phyloP scores from a whole-genome alignment of 345 rosid genomes.

The Ricinus communis region DNA sequence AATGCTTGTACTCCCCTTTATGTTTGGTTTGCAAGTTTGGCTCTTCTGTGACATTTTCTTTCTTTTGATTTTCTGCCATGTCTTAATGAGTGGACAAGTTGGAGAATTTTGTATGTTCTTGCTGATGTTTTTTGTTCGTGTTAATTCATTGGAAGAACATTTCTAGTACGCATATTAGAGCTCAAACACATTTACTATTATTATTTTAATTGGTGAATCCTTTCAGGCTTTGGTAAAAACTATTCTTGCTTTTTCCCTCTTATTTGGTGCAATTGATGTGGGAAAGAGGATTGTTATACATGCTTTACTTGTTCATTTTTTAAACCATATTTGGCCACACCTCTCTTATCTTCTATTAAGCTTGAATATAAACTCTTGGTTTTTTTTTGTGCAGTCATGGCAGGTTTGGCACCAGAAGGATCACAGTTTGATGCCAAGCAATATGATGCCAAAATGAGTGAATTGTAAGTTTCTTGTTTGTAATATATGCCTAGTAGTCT shows the following conservation, averaged over 20 bases:
- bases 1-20: slow-evolving; percentile 41
- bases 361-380: background rate
- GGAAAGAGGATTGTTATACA: too few species aligned
- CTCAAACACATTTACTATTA: too few species aligned
- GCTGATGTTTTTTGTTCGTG: background rate
- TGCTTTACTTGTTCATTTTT: background rate
- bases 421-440: slow-evolving; percentile 71
- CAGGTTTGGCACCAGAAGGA: slow-evolving; percentile 69
- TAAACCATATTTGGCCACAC: too few species aligned
- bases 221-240: too few species aligned
- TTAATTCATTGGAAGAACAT: background rate
- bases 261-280: too few species aligned
- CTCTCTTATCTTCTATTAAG: background rate
- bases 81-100: too few species aligned
- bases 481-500: background rate
- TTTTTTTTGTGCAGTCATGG: slow-evolving; percentile 55
- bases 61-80: background rate
- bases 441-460: slow-evolving; percentile 73
- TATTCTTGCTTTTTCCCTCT: too few species aligned
- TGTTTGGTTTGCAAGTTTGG: slow-evolving; percentile 55
- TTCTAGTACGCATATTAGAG: too few species aligned
- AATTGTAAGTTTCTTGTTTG: slow-evolving; percentile 50
- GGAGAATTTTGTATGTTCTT: background rate
- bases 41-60: slow-evolving; percentile 50
- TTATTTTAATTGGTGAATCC: too few species aligned